These are phyloP conservation scores for Erodium chrysanthum DNA, from an alignment of 441 rosid species.

Conservation along the genomic window DNA sequence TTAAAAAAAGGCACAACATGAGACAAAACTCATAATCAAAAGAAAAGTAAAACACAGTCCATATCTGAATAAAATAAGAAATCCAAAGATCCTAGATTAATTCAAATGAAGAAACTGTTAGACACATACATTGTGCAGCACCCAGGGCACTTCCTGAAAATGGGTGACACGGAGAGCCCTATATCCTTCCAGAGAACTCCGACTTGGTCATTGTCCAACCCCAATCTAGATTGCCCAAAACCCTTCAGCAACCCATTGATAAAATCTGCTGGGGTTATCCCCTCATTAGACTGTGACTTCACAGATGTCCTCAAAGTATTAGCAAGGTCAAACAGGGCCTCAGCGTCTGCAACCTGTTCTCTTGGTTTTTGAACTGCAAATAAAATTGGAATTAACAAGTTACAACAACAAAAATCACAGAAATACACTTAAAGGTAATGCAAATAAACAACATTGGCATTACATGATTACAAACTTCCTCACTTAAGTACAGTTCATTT, in stretches of 20 bases:
- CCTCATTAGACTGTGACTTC: slow-evolving; percentile 50
- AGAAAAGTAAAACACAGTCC: neutral
- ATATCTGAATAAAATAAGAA: neutral
- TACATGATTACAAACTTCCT: neutral
- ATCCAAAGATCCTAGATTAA: too few species aligned
- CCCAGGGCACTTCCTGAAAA: slow-evolving; percentile 19
- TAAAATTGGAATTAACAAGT: neutral
- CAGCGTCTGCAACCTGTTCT: slow-evolving; percentile 82
- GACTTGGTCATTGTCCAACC: slow-evolving; percentile 10
- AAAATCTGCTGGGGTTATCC: slow-evolving; percentile 47
- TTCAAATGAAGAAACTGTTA: too few species aligned
- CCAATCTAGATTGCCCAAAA: slow-evolving; percentile 30
- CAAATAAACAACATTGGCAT: neutral
- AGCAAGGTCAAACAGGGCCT: slow-evolving; percentile 56
- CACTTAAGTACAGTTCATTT: neutral
- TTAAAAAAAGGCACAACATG: neutral
- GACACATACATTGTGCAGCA: slow-evolving; percentile 19
- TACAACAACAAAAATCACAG: neutral
- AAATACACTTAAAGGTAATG: neutral
- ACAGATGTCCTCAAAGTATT: slow-evolving; percentile 48
- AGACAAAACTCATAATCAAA: neutral
- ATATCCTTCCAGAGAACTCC: slow-evolving; percentile 21
- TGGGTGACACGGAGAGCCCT: slow-evolving; percentile 19
- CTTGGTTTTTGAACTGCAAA: slow-evolving; percentile 63
- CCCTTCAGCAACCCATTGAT: slow-evolving; percentile 35